Evolutionary conservation across 345 rosid species (phyloP), one percentile per base, ranked within the genome.

Genomic region (Eucalyptus pauciflora): DNA sequence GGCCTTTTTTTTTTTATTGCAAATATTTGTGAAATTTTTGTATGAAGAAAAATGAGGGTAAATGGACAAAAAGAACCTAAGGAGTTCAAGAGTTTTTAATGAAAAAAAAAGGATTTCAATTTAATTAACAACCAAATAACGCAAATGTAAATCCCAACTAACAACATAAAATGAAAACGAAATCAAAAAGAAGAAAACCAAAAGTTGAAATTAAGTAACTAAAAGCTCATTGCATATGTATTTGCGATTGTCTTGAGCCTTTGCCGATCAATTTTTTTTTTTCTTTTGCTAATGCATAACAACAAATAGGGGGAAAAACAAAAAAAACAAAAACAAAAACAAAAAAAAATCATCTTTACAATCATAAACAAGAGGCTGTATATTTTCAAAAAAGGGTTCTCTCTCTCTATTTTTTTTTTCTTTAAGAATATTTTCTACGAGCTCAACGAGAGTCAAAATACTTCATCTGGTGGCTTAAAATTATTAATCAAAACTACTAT

Each of bases 331-430:
- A 54, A 54, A 54, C 8, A 8, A 52, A 54, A 54, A 20, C 5
- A 43, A 43, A 43, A 43, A 5, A 43, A 43, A 43, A 25, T 10
- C n/a, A 58, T 2, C 25, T 58, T 58, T 58, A 5, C n/a, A 25
- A 25, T 58, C 64, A 25, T 58, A 58, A 25, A 58, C 64, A 58
- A 25, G 67, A 58, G 25, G 64, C n/a, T 58, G 7, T 12, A 58
- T 1, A 25, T 58, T 58, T 58, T 10, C 2, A 27, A 58, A 24
- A 25, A 2, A 10, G 12, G 12, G 64, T 58, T 58, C 13, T 6
- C 14, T 62, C n/a, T 60, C 1, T 10, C 1, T 5, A n/a, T 0
- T 24, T 1, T 10, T 1, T 58, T 25, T 11, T 51, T 43, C 3
- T 16, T 16, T 11, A 62, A 62, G 16, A 11, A 62, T 62, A 7